A percentile compares a stretch with the other conserved stretches of the same genome.
Evolutionary conservation across 306 rosid species (phyloP).

Genomic region (Vigna reflexopilosa): DNA sequence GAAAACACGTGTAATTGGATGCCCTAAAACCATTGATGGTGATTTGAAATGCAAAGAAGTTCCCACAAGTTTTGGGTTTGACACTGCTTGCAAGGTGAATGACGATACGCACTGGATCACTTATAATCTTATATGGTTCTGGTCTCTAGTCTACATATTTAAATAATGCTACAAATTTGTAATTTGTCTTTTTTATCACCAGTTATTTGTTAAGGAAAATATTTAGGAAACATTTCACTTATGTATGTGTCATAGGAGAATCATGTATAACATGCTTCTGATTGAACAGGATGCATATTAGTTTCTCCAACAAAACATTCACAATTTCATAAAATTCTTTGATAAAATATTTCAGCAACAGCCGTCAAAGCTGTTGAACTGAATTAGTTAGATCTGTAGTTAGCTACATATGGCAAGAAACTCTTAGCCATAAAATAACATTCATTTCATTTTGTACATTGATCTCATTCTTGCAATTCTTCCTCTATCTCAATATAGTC

Average conservation of each 20-base stretch:
- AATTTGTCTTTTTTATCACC: background rate
- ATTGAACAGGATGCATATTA: slow-evolving; percentile 11
- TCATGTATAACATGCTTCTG: slow-evolving; percentile 10
- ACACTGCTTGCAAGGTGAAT: slow-evolving; percentile 97
- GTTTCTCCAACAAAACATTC: slow-evolving; percentile 25
- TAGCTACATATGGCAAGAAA: too few relatives aligned
- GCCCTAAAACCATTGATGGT: slow-evolving; percentile 99
- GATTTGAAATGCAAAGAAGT: slow-evolving; percentile 97
- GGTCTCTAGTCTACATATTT: background rate
- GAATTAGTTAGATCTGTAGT: too few relatives aligned
- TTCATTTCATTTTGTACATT: too few relatives aligned
- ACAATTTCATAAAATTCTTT: background rate
- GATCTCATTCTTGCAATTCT: too few relatives aligned
- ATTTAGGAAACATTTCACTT: slow-evolving; percentile 19
- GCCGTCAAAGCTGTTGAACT: too few relatives aligned
- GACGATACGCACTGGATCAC: slow-evolving; percentile 22
- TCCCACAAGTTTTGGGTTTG: slow-evolving; percentile 96
- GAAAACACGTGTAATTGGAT: slow-evolving; percentile 87
- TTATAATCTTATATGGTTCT: slow-evolving; percentile 29
- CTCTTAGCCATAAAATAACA: too few relatives aligned
- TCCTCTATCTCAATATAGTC: too few relatives aligned
- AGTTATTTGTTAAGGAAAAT: background rate
- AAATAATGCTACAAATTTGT: slow-evolving; percentile 13
- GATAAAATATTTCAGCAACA: too few relatives aligned
- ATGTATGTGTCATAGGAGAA: slow-evolving; percentile 12